Evolutionary conservation across 805 yeast genomes (phyloP).

Genomic region (Wickerhamomyces bisporus): DNA sequence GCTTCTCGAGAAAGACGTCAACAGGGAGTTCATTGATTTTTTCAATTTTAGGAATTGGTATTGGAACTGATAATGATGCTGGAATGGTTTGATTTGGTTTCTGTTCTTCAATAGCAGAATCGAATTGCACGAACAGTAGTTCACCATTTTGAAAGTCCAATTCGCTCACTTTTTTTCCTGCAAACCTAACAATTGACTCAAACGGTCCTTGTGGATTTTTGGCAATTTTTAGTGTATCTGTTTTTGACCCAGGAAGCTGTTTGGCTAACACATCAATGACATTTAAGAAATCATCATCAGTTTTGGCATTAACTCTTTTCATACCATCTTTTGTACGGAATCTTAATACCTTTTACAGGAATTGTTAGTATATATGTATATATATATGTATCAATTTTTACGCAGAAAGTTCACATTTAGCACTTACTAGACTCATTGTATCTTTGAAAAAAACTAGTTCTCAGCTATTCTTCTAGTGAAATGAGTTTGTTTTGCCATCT

Average conservation of each 20-base stretch:
- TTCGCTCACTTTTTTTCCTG: constrained; percentile 28
- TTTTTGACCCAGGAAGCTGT: constrained; percentile 21
- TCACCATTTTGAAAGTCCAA: constrained; percentile 46
- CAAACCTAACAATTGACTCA: constrained; percentile 19
- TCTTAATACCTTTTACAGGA: constrained; percentile 50
- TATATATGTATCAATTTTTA: too few relatives aligned
- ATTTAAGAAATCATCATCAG: constrained; percentile 35
- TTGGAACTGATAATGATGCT: constrained; percentile 7
- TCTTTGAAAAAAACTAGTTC: too few relatives aligned
- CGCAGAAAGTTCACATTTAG: too few relatives aligned
- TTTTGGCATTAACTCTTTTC: constrained; percentile 57
- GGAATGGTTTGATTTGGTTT: constrained; percentile 1
- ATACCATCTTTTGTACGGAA: constrained; percentile 84
- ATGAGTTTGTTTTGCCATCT: too few relatives aligned
- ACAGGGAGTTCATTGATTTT: constrained; percentile 52
- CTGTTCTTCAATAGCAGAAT: constrained; percentile 3
- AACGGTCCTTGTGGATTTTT: constrained; percentile 20
- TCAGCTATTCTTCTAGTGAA: too few relatives aligned
- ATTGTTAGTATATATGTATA: background rate
- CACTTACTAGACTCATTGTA: constrained; percentile 1
- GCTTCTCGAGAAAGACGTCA: constrained; percentile 60
- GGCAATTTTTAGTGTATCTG: constrained; percentile 23
- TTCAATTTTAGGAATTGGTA: constrained; percentile 14
- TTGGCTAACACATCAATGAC: constrained; percentile 37
- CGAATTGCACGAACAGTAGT: constrained; percentile 32